Conservation (phyloP, 257 asterid species). For the Solanum sitiens region DNA sequence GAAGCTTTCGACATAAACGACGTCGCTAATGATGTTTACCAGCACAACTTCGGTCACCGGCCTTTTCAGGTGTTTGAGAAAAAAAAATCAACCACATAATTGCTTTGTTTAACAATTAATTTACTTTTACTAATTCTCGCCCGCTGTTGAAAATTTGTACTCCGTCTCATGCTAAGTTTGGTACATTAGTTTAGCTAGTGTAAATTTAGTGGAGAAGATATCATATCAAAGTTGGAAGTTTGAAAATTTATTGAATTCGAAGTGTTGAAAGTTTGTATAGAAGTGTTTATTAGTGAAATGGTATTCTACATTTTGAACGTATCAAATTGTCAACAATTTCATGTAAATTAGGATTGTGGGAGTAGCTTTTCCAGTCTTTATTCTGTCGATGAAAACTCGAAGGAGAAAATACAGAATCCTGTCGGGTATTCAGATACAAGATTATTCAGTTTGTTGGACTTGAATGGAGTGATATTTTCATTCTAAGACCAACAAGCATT, state of each 20-base stretch:
- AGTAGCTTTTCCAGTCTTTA: neutral
- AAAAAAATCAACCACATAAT: neutral
- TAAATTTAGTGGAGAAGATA: neutral
- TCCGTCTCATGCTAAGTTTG: neutral
- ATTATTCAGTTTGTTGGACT: neutral
- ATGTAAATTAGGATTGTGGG: neutral
- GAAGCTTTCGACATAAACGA: constrained; percentile 93
- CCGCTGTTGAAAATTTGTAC: neutral
- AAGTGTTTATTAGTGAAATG: neutral
- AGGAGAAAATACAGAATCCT: neutral
- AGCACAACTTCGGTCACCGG: constrained; percentile 88
- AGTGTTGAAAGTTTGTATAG: neutral
- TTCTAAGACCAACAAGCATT: neutral
- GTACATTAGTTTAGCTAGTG: neutral
- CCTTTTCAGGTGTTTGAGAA: constrained; percentile 54
- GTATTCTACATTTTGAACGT: neutral
- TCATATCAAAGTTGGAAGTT: neutral
- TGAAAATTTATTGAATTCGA: neutral
- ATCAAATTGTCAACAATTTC: neutral
- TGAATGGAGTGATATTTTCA: neutral
- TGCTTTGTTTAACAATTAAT: neutral
- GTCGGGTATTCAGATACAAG: neutral
- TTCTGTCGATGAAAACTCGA: neutral
- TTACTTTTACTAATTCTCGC: neutral
- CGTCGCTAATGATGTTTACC: constrained; percentile 82